A percentile compares a stretch with the other conserved stretches of the same genome.
Conservation (phyloP, 805 yeast genomes). For the Yamadazyma laniorum region DNA sequence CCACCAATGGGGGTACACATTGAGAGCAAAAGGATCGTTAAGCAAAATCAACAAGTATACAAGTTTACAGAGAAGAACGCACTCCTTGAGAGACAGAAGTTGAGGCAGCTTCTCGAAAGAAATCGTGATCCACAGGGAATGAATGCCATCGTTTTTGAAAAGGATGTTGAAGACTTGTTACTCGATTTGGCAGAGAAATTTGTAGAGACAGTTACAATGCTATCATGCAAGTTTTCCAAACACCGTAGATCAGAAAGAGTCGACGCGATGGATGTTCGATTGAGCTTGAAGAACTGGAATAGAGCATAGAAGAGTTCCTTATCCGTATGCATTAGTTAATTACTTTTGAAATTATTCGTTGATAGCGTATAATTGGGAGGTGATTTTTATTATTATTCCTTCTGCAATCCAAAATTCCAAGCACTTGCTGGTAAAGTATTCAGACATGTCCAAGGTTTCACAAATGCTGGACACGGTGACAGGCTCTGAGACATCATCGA, state of each 20-base stretch:
- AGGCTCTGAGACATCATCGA: conserved; percentile 35
- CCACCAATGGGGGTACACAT: too few species aligned
- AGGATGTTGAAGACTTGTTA: neutral
- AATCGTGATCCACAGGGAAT: too few species aligned
- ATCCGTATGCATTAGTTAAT: too few species aligned
- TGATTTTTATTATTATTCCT: conserved; percentile 43
- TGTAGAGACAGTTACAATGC: neutral
- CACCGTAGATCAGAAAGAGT: conserved; percentile 85
- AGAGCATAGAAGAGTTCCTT: too few species aligned
- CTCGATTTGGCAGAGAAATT: neutral
- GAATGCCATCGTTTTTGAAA: neutral
- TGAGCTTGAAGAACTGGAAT: conserved; percentile 87
- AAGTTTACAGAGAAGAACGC: too few species aligned
- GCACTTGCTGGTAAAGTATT: conserved; percentile 35
- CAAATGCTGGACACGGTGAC: conserved; percentile 33
- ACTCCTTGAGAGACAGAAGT: too few species aligned
- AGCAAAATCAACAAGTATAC: too few species aligned
- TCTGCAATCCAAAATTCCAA: conserved; percentile 63
- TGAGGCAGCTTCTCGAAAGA: too few species aligned
- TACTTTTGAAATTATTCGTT: conserved; percentile 57
- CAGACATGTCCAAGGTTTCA: conserved; percentile 40
- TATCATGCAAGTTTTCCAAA: conserved; percentile 23
- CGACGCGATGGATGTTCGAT: conserved; percentile 87
- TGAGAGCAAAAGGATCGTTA: too few species aligned
- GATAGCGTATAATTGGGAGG: conserved; percentile 1